These are phyloP conservation scores for Colletotrichum chlorophyti DNA, from an alignment of 2,329 filamentous ascomycete species.

Conservation along the genomic window DNA sequence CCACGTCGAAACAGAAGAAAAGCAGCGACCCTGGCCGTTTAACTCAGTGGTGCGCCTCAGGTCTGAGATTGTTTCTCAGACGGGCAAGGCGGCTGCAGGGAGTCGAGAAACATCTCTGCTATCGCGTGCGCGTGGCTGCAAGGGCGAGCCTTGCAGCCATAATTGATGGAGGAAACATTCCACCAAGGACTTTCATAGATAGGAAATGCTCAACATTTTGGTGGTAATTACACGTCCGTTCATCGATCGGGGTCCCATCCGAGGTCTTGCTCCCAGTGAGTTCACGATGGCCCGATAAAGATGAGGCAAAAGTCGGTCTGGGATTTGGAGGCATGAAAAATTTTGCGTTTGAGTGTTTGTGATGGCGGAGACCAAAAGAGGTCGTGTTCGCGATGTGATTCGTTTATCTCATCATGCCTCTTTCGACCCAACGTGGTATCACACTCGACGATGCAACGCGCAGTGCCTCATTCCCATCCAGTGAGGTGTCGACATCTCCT, in stretches of 20 bases:
- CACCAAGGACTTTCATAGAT: not conserved
- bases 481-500: constrained; percentile 9
- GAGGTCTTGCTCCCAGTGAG: not conserved
- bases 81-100: constrained; percentile 22
- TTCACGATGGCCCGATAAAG: constrained; percentile 3
- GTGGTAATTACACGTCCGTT: no score
- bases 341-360: not conserved
- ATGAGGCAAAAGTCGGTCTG: constrained; percentile 27
- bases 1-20: constrained; percentile 24
- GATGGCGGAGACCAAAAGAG: constrained; percentile 6
- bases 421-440: constrained; percentile 15
- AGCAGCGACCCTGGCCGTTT: constrained; percentile 5
- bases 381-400: constrained; percentile 25
- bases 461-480: constrained; percentile 13
- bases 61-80: constrained; percentile 21
- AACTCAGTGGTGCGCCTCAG: constrained; percentile 4
- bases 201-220: not conserved
- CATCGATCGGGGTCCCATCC: not conserved
- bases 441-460: constrained; percentile 27
- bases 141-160: constrained; percentile 18
- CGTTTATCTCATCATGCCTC: constrained; percentile 19
- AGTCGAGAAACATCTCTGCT: constrained; percentile 24
- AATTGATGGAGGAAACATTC: constrained; percentile 8
- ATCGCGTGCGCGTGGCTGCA: constrained; percentile 22
- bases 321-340: not conserved